phyloP scores from a whole-genome alignment of 139 green algal species.

The Pleodorina starrii region DNA sequence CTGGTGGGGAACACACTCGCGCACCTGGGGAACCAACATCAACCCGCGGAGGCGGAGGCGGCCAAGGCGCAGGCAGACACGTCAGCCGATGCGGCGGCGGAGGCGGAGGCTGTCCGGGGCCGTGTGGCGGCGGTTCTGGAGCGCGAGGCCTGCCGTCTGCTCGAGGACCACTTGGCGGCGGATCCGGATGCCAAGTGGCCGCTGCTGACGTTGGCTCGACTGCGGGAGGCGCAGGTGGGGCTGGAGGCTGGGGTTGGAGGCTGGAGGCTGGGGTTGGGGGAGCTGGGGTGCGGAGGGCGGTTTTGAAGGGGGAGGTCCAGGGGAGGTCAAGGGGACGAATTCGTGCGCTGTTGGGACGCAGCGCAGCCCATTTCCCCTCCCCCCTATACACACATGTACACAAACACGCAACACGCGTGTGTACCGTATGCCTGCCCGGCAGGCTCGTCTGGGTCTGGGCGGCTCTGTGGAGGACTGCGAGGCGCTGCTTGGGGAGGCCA shows the following conservation, averaged over 20 bases:
- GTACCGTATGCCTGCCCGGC: background rate
- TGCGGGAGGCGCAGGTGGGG: constrained; percentile 76
- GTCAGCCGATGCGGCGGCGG: background rate
- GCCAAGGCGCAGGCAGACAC: background rate
- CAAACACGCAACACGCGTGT: background rate
- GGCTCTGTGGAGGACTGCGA: background rate
- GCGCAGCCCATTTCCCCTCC: too few relatives aligned
- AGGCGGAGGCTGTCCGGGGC: constrained; percentile 10
- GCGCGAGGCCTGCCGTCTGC: constrained; percentile 63
- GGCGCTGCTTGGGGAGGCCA: constrained; percentile 50
- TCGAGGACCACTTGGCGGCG: constrained; percentile 65
- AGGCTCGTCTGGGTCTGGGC: constrained; percentile 59
- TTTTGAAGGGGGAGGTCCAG: too few relatives aligned
- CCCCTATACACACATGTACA: background rate
- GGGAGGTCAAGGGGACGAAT: too few relatives aligned
- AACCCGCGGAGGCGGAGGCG: background rate
- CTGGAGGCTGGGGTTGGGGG: too few relatives aligned
- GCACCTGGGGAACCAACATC: constrained; percentile 44
- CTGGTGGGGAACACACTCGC: constrained; percentile 80
- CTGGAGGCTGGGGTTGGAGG: background rate
- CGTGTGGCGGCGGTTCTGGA: constrained; percentile 62
- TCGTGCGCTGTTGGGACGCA: too few relatives aligned
- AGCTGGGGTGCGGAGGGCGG: too few relatives aligned
- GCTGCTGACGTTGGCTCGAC: constrained; percentile 80
- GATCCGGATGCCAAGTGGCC: constrained; percentile 87